Conservation (phyloP, 306 rosid species). For the Begonia peltatifolia region DNA sequence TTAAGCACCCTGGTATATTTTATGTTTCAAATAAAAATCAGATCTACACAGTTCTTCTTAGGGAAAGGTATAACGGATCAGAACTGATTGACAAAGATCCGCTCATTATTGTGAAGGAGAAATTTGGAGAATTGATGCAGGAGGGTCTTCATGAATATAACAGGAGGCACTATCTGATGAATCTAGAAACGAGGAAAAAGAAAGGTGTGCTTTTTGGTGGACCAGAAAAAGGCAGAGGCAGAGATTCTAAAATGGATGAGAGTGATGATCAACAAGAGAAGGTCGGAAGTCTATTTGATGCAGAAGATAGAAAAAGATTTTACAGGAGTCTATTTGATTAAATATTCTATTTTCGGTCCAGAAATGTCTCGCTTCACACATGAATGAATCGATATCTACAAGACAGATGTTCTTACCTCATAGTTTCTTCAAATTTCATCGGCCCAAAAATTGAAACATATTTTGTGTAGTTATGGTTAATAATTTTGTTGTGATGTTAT, state of each 20-base stretch:
- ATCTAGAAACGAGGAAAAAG: slow-evolving; percentile 51
- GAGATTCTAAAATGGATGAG: slow-evolving; percentile 16
- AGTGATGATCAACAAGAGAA: slow-evolving; percentile 24
- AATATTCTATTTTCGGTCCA: too few relatives aligned
- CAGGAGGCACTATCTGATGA: slow-evolving; percentile 28
- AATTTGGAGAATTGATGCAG: slow-evolving; percentile 81
- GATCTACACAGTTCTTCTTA: slow-evolving; percentile 59
- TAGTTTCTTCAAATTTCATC: too few relatives aligned
- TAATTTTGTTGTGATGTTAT: too few relatives aligned
- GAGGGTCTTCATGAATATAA: slow-evolving; percentile 91
- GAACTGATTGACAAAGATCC: slow-evolving; percentile 67
- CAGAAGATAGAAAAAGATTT: slow-evolving; percentile 84
- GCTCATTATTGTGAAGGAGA: slow-evolving; percentile 56
- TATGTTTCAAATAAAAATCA: slow-evolving; percentile 72
- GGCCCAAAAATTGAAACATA: too few relatives aligned
- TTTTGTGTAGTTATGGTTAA: too few relatives aligned
- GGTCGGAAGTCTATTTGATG: slow-evolving; percentile 55
- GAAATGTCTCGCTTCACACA: too few relatives aligned
- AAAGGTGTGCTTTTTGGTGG: slow-evolving; percentile 36
- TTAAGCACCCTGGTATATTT: slow-evolving; percentile 69
- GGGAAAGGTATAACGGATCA: slow-evolving; percentile 60
- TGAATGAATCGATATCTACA: too few relatives aligned
- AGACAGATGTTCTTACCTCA: too few relatives aligned
- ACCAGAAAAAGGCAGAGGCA: slow-evolving; percentile 21
- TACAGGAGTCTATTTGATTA: slow-evolving; percentile 59